These are phyloP conservation scores for Candida sanyaensis DNA, from an alignment of 1,139 yeast genomes.

Conservation along the genomic window DNA sequence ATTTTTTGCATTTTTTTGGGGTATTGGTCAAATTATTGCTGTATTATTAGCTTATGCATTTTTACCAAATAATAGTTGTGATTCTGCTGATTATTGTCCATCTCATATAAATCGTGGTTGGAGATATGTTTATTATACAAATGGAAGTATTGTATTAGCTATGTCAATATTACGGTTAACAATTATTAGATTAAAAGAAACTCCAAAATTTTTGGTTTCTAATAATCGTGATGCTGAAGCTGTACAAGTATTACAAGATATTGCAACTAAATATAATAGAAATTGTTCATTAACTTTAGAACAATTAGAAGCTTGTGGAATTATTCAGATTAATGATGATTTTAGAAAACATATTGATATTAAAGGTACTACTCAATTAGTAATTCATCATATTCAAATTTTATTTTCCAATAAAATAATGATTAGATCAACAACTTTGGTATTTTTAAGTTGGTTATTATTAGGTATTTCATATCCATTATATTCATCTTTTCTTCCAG, in stretches of 20 bases:
- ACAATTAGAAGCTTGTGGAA: constrained; percentile 29
- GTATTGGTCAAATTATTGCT: constrained; percentile 36
- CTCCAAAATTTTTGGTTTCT: constrained; percentile 37
- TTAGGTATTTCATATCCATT: constrained; percentile 56
- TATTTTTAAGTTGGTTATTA: constrained; percentile 49
- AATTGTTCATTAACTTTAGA: constrained; percentile 30
- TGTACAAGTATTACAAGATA: constrained; percentile 24
- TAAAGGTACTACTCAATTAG: constrained; percentile 16
- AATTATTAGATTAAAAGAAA: constrained; percentile 30
- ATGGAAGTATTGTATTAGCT: constrained; percentile 31
- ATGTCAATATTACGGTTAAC: constrained; percentile 29
- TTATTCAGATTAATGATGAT: constrained; percentile 21
- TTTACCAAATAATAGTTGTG: constrained; percentile 30
- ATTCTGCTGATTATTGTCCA: constrained; percentile 29
- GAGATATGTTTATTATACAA: constrained; percentile 37
- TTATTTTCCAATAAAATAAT: constrained; percentile 42
- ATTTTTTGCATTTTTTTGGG: constrained; percentile 40
- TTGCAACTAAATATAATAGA: constrained; percentile 31
- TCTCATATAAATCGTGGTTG: constrained; percentile 34
- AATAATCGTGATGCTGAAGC: constrained; percentile 38
- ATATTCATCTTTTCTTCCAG: constrained; percentile 52
- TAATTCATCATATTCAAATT: constrained; percentile 26
- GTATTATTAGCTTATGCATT: constrained; percentile 35
- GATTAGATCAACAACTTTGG: constrained; percentile 39
- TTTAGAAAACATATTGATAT: constrained; percentile 19